Evolutionary conservation across 1,284 basidiomycete species (phyloP).

Genomic region (Caloboletus firmus): DNA sequence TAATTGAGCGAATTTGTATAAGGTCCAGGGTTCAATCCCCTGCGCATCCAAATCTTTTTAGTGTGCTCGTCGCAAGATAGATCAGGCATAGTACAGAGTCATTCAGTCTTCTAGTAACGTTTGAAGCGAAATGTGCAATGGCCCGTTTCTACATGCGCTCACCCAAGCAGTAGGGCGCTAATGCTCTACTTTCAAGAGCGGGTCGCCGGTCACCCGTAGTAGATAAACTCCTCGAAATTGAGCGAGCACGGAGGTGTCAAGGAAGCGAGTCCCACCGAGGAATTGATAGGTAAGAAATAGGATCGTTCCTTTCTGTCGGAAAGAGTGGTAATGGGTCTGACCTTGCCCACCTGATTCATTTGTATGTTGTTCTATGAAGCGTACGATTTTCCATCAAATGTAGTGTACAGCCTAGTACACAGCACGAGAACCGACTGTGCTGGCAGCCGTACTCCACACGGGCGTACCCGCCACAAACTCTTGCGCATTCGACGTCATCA

Average conservation of each 20-base stretch:
- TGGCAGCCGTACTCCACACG: slow-evolving; percentile 24
- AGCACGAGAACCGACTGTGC: slow-evolving; percentile 23
- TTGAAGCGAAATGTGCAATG: background rate
- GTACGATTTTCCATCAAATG: background rate
- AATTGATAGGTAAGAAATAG: background rate
- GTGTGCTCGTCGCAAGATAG: background rate
- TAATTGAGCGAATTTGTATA: slow-evolving; percentile 20
- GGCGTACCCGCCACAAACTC: slow-evolving; percentile 50
- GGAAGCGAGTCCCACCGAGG: background rate
- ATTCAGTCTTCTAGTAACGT: background rate
- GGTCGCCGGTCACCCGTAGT: too few relatives aligned
- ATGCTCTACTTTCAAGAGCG: background rate
- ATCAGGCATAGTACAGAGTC: too few relatives aligned
- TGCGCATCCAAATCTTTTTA: slow-evolving; percentile 26
- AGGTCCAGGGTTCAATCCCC: slow-evolving; percentile 37
- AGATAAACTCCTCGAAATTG: background rate
- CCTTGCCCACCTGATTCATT: background rate
- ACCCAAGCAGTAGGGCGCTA: background rate
- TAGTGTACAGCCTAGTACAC: slow-evolving; percentile 15
- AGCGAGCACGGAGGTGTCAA: background rate
- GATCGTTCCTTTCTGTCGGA: background rate
- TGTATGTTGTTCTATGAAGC: background rate
- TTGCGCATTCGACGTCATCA: slow-evolving; percentile 60
- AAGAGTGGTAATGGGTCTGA: background rate
- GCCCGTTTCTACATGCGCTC: background rate